Evolutionary conservation across 345 rosid genomes (phyloP), one percentile per base, ranked within the genome.

Genomic region (Euphorbia pulcherrima): DNA sequence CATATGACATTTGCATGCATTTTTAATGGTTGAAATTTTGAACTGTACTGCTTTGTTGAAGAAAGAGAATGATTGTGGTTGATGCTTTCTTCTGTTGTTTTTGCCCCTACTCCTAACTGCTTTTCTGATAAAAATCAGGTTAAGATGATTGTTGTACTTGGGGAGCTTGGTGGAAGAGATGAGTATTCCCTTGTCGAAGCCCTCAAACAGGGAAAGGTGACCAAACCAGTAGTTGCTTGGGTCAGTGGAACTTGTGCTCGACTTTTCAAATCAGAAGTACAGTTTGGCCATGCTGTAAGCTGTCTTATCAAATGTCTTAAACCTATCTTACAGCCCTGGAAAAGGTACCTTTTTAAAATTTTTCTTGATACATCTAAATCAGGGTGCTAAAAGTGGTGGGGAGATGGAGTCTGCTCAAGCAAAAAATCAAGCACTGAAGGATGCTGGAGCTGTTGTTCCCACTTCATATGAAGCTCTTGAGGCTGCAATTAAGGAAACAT

Each of bases 261-360:
- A 4, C 97, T 93, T 75, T 93, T 93, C 80, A 93, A 93, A 75
- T 93, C 96, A 41, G 95, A 91, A 91, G 97, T 94, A 48, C 97
- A 94, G 69, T 91, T 94, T 80, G 99, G 99, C 77, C 99, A 91
- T 75, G 99, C 99, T 65, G 99, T 94, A 84, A 87, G 99, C 81
- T 63, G 51, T 63, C 50, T 17, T 69, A 65, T 56, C 67, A 62
- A 40, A 65, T 66, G 50, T 60, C 62, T 41, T 47, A 44, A 54
- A 21, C n/a, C 37, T 44, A 44, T 44, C 17, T 44, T 18, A 37
- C 69, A 40, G 37, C 27, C 20, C 0, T 13, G 16, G 30, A 41
- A 53, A 21, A 35, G n/a, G 33, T 27, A 33, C 27, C 55, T 6
- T 62, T 50, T 35, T 30, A 67, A 75, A 39, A 64, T 77, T 46